Base-by-base conservation (phyloP, 495 filamentous ascomycete genomes). In the Penicillium diatomitis region DNA sequence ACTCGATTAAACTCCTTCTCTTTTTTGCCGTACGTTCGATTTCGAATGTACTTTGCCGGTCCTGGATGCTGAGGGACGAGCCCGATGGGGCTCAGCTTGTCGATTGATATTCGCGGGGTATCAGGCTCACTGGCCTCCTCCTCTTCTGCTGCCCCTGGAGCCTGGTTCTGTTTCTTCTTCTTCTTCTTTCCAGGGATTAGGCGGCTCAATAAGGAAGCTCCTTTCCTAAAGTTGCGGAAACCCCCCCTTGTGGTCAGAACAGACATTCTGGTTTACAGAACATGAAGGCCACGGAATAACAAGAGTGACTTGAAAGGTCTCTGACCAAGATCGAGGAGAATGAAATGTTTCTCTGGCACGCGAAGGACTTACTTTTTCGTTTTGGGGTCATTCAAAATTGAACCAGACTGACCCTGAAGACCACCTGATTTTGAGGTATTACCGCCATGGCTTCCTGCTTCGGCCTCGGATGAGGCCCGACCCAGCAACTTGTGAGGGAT, bases 31-130 rank as follows among this genome's bases (percentile, higher is more conserved):
- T 85, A 81, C 8, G 87, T 71, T 49, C 83, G 77, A 31, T 94
- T 82, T 57, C 88, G 87, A 56, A 97, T 87, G 63, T 99, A 99
- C 45, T 85, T 81, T 3, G 94, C 87, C 6, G 94, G 92, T 41
- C 88, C 85, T 40, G 90, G 91, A 56, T 92, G 83, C 43, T 84
- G 86, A 20, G 92, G 94, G 38, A 86, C 87, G 62, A 84, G 97
- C 36, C 90, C 89, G 50, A 89, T 79, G n/a, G 87, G 82, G 51
- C 88, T 78, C 48, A 82, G 78, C 64, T 95, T 89, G 41, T 90
- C 81, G 57, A 83, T 72, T 38, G 89, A 86, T 69, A 83, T 86
- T 48, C 87, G 79, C 38, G 63, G 67, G 45, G 90, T 85, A 51
- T 84, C 84, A 33, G 79, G 58, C 55, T 88, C 85, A 9, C 84